Percentiles rank a stretch among this genome's conserved stretches.
Conservation (phyloP, 2,329 filamentous ascomycete genomes). For the Proliferodiscus dingleyae region DNA sequence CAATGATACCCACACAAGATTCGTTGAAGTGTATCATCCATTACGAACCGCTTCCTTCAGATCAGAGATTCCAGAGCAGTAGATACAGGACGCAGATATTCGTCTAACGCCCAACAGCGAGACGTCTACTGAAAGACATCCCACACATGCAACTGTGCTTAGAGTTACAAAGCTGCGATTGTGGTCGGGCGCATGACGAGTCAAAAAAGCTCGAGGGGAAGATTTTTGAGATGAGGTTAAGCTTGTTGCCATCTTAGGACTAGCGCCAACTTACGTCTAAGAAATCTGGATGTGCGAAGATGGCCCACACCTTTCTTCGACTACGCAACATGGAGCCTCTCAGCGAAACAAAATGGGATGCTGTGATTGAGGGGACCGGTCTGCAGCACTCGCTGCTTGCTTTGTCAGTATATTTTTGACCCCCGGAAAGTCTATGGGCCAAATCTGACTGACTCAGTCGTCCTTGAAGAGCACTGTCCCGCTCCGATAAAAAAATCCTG, state of each 20-base stretch:
- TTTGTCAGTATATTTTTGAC: conserved; percentile 48
- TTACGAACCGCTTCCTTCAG: conserved; percentile 80
- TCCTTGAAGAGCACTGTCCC: conserved; percentile 74
- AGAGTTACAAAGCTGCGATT: conserved; percentile 30
- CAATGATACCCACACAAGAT: no score
- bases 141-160: conserved; percentile 34
- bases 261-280: conserved; percentile 17
- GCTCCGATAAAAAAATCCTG: conserved; percentile 84
- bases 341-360: conserved; percentile 71
- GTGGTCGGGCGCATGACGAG: conserved; percentile 38
- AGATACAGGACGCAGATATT: conserved; percentile 72
- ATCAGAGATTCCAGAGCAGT: conserved; percentile 70
- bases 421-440: conserved; percentile 28
- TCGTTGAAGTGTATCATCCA: conserved; percentile 64
- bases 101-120: conserved; percentile 58
- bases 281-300: conserved; percentile 3
- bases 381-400: conserved; percentile 75
- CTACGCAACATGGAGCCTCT: conserved; percentile 62
- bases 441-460: conserved; percentile 68
- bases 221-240: conserved; percentile 8
- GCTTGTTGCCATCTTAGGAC: conserved; percentile 8
- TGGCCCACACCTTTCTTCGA: conserved; percentile 15
- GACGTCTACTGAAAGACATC: conserved; percentile 52
- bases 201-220: conserved; percentile 25
- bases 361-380: conserved; percentile 73